These are phyloP conservation scores for Candida buenavistaensis DNA, from an alignment of 1,139 yeast species.

Conservation along the genomic window DNA sequence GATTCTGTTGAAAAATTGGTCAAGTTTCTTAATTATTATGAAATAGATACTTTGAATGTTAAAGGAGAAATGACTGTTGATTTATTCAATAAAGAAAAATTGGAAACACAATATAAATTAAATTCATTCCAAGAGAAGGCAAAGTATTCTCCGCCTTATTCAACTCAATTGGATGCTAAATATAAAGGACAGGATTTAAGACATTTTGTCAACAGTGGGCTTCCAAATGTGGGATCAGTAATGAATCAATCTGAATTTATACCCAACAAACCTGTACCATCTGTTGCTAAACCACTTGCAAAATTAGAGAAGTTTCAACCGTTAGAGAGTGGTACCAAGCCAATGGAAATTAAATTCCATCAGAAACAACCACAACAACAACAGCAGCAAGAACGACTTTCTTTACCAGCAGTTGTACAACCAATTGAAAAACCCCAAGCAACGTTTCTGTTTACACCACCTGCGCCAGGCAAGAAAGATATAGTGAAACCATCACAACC, in stretches of 20 bases:
- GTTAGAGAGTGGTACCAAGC: slow-evolving; percentile 1
- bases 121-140: slow-evolving; percentile 46
- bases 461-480: no score
- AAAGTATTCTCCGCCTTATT: slow-evolving; percentile 57
- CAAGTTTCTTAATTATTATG: slow-evolving; percentile 64
- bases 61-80: slow-evolving; percentile 46
- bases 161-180: slow-evolving; percentile 52
- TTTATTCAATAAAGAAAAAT: slow-evolving; percentile 51
- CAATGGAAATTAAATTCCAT: slow-evolving; percentile 1
- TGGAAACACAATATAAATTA: slow-evolving; percentile 44
- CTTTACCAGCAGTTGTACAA: no score
- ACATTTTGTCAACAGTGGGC: slow-evolving; percentile 40
- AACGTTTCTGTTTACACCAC: no score
- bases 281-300: slow-evolving; percentile 3
- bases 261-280: slow-evolving; percentile 1
- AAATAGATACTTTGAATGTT: slow-evolving; percentile 48
- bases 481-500: slow-evolving; percentile 1
- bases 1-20: slow-evolving; percentile 54
- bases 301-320: no score
- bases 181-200: slow-evolving; percentile 33
- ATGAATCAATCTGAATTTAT: neutral
- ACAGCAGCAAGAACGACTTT: no score
- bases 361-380: no score
- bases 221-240: slow-evolving; percentile 21
- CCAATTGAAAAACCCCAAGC: no score